These are phyloP conservation scores for Cutaneotrichosporon cavernicola DNA, from an alignment of 1,284 basidiomycete species.

Conservation along the genomic window DNA sequence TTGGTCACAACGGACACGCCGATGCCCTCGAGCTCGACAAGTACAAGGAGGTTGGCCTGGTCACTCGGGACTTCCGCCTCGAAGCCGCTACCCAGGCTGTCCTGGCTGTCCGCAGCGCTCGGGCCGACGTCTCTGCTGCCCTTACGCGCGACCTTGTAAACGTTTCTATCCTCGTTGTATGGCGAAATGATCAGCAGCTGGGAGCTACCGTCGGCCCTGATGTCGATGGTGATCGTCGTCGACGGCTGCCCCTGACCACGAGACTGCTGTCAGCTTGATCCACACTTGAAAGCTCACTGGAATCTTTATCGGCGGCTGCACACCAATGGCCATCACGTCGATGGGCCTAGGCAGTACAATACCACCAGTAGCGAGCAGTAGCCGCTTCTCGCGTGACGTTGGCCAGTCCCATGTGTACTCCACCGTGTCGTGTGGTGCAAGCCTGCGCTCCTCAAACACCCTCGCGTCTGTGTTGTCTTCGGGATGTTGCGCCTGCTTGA, in stretches of 20 bases:
- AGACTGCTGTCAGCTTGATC: conserved; percentile 13
- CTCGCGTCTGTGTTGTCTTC: conserved; percentile 54
- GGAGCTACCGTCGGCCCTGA: conserved; percentile 82
- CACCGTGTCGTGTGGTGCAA: conserved; percentile 31
- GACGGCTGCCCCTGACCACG: conserved; percentile 52
- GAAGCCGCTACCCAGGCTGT: conserved; percentile 60
- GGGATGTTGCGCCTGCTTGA: conserved; percentile 70
- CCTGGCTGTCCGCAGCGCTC: conserved; percentile 26
- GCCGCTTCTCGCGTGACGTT: conserved; percentile 76
- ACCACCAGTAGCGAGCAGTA: conserved; percentile 67
- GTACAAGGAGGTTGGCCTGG: conserved; percentile 66
- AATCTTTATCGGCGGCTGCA: conserved; percentile 86
- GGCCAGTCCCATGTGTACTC: conserved; percentile 94
- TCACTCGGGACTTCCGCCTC: conserved; percentile 79
- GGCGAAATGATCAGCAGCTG: conserved; percentile 85
- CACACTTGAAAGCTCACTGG: conserved; percentile 23
- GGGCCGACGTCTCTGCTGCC: conserved; percentile 29
- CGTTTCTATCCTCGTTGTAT: conserved; percentile 80
- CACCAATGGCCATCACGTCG: conserved; percentile 96
- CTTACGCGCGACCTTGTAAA: conserved; percentile 76
- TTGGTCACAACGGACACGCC: conserved; percentile 91
- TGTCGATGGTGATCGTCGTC: conserved; percentile 79
- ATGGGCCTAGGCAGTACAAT: conserved; percentile 63
- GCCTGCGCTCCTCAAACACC: conserved; percentile 27
- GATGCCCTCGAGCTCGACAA: conserved; percentile 81